Evolutionary conservation across 2,329 filamentous ascomycete genomes (phyloP), one percentile per base, ranked within the genome.

Genomic region (Coniochaeta ligniaria): DNA sequence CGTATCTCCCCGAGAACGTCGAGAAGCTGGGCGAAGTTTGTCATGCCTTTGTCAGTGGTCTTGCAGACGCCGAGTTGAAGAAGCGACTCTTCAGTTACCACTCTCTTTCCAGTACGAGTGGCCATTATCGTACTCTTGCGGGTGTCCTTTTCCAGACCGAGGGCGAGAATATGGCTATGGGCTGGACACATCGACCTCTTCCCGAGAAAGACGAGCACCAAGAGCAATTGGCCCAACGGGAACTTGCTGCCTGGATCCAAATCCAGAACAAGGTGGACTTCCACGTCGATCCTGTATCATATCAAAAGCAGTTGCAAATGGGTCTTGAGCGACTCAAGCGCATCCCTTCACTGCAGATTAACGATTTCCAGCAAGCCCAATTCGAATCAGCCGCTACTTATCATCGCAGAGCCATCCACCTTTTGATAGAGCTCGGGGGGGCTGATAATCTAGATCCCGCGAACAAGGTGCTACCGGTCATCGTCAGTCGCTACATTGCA

Each of bases 351-450:
- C 67, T 87, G 11, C 83, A 84, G 63, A 68, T 88, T 6, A 67
- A 80, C 58, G 72, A 77, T 9, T 74, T 87, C 9, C 76, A 81
- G 61, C 85, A 88, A 67, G 74, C 75, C 1, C 78, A 76, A 56
- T 74, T 80, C 59, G 85, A 88, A 66, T 71, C 80, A 0, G 75
- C 82, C 1, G 58, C 71, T 1, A 72, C 76, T 41, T 88, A 88
- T 66, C 73, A 79, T 63, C 64, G 66, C 16, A 78, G 83, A 62
- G 73, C 77, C 2, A 64, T 69, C n/a, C 75, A 68, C 57, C 69
- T 84, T 14, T 66, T 76, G 24, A 54, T 68, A 3, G 71, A 75
- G 2, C 66, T 79, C 1, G 70, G 70, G 9, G 69, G 65, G 2
- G 55, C 63, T 9, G 68, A 72, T 52, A 59, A 65, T 6, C 60